Conservation (phyloP, 805 yeast genomes). For the Metschnikowia anglica region DNA sequence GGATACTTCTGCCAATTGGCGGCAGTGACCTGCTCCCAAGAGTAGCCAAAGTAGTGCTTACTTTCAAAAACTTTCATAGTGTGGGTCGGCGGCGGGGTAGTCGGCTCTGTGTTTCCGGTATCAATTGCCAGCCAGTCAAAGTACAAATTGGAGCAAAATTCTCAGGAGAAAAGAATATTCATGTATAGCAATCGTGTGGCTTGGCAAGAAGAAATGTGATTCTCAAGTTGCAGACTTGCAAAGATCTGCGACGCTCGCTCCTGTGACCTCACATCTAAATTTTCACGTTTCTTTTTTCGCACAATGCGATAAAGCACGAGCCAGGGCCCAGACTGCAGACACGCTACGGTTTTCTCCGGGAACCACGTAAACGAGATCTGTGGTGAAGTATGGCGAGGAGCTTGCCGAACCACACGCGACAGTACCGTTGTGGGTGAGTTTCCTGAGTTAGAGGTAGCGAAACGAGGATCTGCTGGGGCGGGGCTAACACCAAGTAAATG, state of each 20-base stretch:
- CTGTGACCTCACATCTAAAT: not conserved
- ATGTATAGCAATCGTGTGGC: constrained; percentile 4
- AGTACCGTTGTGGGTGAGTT: not conserved
- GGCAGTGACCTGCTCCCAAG: constrained; percentile 93
- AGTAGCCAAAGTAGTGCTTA: constrained; percentile 67
- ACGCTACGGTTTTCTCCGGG: too few relatives aligned
- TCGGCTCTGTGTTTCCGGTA: not conserved
- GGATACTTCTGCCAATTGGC: constrained; percentile 98
- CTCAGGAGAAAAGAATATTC: constrained; percentile 2
- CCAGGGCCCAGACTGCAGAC: not conserved
- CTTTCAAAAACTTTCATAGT: constrained; percentile 78
- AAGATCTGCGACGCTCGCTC: constrained; percentile 6
- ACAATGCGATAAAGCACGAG: constrained; percentile 5
- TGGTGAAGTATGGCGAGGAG: too few relatives aligned
- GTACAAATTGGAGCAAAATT: constrained; percentile 1
- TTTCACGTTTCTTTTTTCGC: constrained; percentile 10
- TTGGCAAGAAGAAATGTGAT: not conserved
- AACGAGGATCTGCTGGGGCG: not conserved
- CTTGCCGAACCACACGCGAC: too few relatives aligned
- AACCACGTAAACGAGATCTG: too few relatives aligned
- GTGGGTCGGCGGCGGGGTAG: too few relatives aligned
- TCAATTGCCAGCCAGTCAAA: not conserved
- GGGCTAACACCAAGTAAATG: too few relatives aligned
- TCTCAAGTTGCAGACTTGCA: not conserved
- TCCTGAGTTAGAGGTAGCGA: not conserved